These are phyloP conservation scores for Stenogyne calaminthoides DNA, from an alignment of 305 asterid species.

Conservation along the genomic window DNA sequence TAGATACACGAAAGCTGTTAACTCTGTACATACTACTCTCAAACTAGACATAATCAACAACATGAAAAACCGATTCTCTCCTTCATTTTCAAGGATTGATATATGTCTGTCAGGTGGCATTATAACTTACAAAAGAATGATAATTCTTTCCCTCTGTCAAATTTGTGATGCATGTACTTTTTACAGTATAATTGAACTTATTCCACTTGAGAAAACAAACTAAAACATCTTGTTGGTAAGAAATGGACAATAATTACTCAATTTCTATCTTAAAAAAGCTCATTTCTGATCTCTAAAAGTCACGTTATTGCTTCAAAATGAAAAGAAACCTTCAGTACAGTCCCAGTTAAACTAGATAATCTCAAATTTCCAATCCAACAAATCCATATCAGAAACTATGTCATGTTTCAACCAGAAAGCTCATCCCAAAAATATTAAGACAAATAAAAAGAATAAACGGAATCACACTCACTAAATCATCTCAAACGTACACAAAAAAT, in stretches of 20 bases:
- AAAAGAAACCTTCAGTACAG: background rate
- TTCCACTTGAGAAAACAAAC: background rate
- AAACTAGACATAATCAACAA: constrained; percentile 2
- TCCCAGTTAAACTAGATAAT: constrained; percentile 2
- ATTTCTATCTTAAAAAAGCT: background rate
- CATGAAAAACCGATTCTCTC: background rate
- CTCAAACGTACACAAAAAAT: background rate
- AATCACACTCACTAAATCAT: background rate
- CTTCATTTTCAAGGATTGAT: background rate
- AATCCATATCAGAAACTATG: constrained; percentile 4
- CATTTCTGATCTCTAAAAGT: constrained; percentile 6
- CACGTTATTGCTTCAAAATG: constrained; percentile 3
- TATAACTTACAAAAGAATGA: background rate
- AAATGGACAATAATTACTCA: background rate
- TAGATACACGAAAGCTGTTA: background rate
- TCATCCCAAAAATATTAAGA: background rate
- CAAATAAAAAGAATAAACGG: background rate
- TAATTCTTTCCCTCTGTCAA: background rate
- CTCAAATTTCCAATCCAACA: background rate
- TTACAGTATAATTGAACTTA: background rate
- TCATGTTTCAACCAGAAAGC: background rate
- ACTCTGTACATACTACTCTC: background rate
- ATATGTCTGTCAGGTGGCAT: background rate
- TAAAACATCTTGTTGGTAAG: background rate
- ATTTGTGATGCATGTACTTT: background rate